Evolutionary conservation across 2,329 filamentous ascomycete genomes (phyloP).

Genomic region (Aspergillus aculeatus): DNA sequence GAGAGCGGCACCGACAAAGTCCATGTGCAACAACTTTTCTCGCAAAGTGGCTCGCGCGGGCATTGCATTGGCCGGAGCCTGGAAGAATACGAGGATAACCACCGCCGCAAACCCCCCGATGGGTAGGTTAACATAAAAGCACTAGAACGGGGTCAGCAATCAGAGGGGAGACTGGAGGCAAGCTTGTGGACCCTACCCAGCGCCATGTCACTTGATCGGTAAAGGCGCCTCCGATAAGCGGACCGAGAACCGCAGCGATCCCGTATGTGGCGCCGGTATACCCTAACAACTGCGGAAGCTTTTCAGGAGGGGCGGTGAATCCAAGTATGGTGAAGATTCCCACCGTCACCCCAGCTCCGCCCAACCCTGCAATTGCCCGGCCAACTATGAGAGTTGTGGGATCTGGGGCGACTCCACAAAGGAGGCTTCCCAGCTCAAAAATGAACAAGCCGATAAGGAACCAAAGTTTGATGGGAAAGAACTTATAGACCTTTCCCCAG

Average conservation of each 20-base stretch:
- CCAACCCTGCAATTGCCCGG: slow-evolving; percentile 34
- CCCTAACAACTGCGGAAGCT: slow-evolving; percentile 30
- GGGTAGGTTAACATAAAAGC: slow-evolving; percentile 34
- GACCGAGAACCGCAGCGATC: slow-evolving; percentile 31
- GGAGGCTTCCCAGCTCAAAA: slow-evolving; percentile 27
- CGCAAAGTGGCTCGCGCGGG: slow-evolving; percentile 12
- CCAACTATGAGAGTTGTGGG: slow-evolving; percentile 33
- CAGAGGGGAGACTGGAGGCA: too few species aligned
- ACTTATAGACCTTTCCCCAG: slow-evolving; percentile 50
- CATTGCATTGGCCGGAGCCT: not conserved
- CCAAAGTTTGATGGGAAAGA: slow-evolving; percentile 30
- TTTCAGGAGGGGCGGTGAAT: slow-evolving; percentile 30
- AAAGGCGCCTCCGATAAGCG: slow-evolving; percentile 44
- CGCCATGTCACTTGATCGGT: slow-evolving; percentile 42
- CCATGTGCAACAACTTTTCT: not conserved
- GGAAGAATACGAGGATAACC: slow-evolving; percentile 28
- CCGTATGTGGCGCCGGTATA: slow-evolving; percentile 24
- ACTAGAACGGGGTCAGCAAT: too few species aligned
- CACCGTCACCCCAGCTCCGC: slow-evolving; percentile 30
- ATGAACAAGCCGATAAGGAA: slow-evolving; percentile 31
- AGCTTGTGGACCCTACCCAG: too few species aligned
- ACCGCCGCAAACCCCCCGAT: slow-evolving; percentile 16
- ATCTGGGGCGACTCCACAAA: slow-evolving; percentile 29
- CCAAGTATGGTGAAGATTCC: slow-evolving; percentile 47
- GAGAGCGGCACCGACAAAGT: slow-evolving; percentile 37